Base-by-base conservation (phyloP, 2,329 filamentous ascomycete genomes). In the Fusarium torulosum region DNA sequence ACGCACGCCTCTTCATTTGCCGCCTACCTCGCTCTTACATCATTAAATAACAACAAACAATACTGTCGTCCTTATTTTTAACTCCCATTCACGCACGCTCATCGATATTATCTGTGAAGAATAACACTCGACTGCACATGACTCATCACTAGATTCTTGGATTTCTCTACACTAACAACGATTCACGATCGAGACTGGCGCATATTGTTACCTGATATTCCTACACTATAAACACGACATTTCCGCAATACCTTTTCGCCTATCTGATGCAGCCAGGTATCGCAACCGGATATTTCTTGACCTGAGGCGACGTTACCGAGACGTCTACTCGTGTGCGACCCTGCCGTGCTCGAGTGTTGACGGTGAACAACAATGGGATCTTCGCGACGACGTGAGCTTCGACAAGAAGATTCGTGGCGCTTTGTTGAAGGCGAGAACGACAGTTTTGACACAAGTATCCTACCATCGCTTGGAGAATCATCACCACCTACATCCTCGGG, bases 401-500 rank as follows among this genome's bases (percentile, higher is more conserved):
- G 72, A 35, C 79, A 86, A 41, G 84, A 86, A 65, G 82, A 83
- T 66, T 88, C 86, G 20, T 88, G 86, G 86, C 86, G 86, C 69
- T 81, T 88, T 77, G 85, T 88, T 14, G 86, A 88, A 59, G 85
- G 84, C 72, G 86, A 88, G 56, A 83, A 88, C 74, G 86, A 88
- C 72, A 87, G 85, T 71, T 88, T 88, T 73, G 86, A 87, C 68
- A 86, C 85, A 7, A 82, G 83, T 11, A 79, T 87, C 53, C 76
- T 87, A 17, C 81, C 83, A 9, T 80, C 82, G 33, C 74, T 83
- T 29, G 75, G 53, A 25, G 78, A 79, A 43, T 81, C 68, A 35
- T 81, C 44, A 81, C 80, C 71, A 77, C 80, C 42, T 60, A 73
- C 61, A 49, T 73, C 77, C 7, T 79, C 78, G 2, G 74, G 74